A percentile compares a stretch with the other conserved stretches of the same genome.
Conservation (phyloP, 2,329 filamentous ascomycete genomes). For the Aspergillus ibericus region DNA sequence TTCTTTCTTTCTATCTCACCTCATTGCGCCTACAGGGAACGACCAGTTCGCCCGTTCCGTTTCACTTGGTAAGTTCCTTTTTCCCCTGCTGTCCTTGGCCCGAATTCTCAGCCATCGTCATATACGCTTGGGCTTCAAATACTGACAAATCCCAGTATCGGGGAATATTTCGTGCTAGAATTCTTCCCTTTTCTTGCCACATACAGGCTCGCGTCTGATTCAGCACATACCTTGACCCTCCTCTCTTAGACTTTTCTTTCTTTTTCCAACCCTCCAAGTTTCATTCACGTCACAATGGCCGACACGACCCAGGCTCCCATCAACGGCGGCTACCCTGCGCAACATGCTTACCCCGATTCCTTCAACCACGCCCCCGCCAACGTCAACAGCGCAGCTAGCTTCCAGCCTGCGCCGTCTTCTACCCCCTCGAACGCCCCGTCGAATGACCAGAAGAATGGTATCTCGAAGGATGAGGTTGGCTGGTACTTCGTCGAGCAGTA, state of each 20-base stretch:
- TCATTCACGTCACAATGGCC: conserved; percentile 35
- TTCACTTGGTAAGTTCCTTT: conserved; percentile 5
- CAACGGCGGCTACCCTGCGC: conserved; percentile 44
- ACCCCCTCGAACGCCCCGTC: conserved; percentile 40
- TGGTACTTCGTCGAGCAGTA: conserved; percentile 99
- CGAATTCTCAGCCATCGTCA: not conserved
- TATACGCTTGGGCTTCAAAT: conserved; percentile 1
- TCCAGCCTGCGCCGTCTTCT: conserved; percentile 42
- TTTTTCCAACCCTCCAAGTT: conserved; percentile 11
- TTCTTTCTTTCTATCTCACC: not conserved
- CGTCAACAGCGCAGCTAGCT: conserved; percentile 38
- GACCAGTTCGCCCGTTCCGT: not conserved
- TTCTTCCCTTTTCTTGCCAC: conserved; percentile 13
- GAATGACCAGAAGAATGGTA: conserved; percentile 44
- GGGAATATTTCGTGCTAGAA: conserved; percentile 23
- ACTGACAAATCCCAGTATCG: conserved; percentile 25
- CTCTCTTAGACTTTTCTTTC: conserved; percentile 9
- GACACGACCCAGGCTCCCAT: conserved; percentile 42
- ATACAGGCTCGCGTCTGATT: conserved; percentile 19
- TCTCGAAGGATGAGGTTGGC: conserved; percentile 88
- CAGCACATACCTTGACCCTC: conserved; percentile 6
- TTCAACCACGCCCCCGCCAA: conserved; percentile 37
- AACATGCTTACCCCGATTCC: conserved; percentile 40
- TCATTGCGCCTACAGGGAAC: conserved; percentile 9
- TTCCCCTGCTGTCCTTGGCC: not conserved